These are phyloP conservation scores for Bjerkandera adusta DNA, from an alignment of 1,284 basidiomycete genomes.

Conservation along the genomic window DNA sequence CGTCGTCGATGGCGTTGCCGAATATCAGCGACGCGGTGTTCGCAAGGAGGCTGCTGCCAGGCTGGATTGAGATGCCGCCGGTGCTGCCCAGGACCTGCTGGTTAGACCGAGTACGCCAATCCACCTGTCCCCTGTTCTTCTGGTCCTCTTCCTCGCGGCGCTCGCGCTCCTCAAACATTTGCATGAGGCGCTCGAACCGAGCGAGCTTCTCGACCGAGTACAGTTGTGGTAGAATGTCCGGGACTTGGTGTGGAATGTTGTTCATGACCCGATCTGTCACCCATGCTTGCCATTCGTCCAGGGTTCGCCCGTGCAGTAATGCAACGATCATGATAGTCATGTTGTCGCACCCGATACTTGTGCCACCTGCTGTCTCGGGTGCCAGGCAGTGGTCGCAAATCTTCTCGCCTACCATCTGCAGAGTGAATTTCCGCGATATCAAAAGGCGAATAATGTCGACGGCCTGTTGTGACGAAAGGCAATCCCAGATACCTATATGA, in stretches of 20 bases:
- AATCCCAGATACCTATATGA: slow-evolving; percentile 98
- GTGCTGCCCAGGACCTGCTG: slow-evolving; percentile 46
- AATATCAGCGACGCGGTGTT: slow-evolving; percentile 44
- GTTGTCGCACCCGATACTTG: slow-evolving; percentile 97
- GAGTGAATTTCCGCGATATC: slow-evolving; percentile 78
- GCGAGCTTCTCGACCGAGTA: too few relatives aligned
- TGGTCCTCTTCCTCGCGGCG: slow-evolving; percentile 1
- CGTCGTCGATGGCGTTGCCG: slow-evolving; percentile 49
- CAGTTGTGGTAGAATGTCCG: slow-evolving; percentile 62
- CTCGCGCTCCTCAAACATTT: slow-evolving; percentile 1
- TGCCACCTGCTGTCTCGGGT: slow-evolving; percentile 88
- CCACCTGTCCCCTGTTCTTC: too few relatives aligned
- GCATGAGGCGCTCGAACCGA: slow-evolving; percentile 37
- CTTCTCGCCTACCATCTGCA: slow-evolving; percentile 83
- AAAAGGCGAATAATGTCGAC: slow-evolving; percentile 87
- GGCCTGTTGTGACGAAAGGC: slow-evolving; percentile 90
- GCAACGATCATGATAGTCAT: slow-evolving; percentile 97
- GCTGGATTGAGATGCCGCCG: slow-evolving; percentile 58
- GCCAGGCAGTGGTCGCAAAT: slow-evolving; percentile 95
- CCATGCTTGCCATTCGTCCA: slow-evolving; percentile 94
- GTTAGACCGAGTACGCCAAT: too few relatives aligned
- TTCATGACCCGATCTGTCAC: slow-evolving; percentile 81
- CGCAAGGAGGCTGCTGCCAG: slow-evolving; percentile 45
- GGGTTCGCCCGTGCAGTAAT: slow-evolving; percentile 81
- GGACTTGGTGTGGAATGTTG: slow-evolving; percentile 72